Conservation (phyloP, 2,329 filamentous ascomycete genomes). For the Colletotrichum tofieldiae region DNA sequence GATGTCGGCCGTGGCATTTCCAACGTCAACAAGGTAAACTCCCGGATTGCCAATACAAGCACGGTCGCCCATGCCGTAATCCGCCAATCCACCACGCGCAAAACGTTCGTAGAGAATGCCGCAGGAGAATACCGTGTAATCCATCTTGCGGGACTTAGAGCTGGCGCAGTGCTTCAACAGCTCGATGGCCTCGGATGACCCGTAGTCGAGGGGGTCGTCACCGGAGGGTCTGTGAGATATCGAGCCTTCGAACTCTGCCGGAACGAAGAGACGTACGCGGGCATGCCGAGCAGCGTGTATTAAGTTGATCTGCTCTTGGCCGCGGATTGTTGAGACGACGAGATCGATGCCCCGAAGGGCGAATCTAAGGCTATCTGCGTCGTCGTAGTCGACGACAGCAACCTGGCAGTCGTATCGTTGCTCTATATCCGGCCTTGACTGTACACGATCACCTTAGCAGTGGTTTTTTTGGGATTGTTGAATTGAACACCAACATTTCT, state of each 20-base stretch:
- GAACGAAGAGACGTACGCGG: slow-evolving; percentile 79
- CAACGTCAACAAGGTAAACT: slow-evolving; percentile 77
- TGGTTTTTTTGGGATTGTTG: not conserved
- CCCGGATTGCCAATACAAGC: slow-evolving; percentile 70
- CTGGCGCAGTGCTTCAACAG: slow-evolving; percentile 69
- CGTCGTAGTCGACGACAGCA: slow-evolving; percentile 77
- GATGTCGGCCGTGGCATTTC: slow-evolving; percentile 71
- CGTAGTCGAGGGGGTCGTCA: slow-evolving; percentile 74
- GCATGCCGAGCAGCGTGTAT: slow-evolving; percentile 79
- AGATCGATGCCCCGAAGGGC: slow-evolving; percentile 81
- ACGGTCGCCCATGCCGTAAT: slow-evolving; percentile 71
- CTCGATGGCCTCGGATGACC: slow-evolving; percentile 69
- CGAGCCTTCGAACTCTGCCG: slow-evolving; percentile 82
- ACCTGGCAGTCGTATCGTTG: slow-evolving; percentile 74
- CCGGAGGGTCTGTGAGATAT: slow-evolving; percentile 65
- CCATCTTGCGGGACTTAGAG: slow-evolving; percentile 66
- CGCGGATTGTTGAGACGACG: slow-evolving; percentile 82
- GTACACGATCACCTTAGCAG: not conserved
- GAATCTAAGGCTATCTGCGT: slow-evolving; percentile 72
- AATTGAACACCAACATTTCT: slow-evolving; percentile 66
- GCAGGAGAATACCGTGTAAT: slow-evolving; percentile 80
- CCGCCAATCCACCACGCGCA: slow-evolving; percentile 75
- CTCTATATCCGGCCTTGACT: slow-evolving; percentile 70
- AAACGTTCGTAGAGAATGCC: slow-evolving; percentile 85
- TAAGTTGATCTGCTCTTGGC: slow-evolving; percentile 76